Evolutionary conservation across 495 filamentous ascomycete genomes (phyloP), one percentile per base, ranked within the genome.

Genomic region (Penicillium simplicissimum): DNA sequence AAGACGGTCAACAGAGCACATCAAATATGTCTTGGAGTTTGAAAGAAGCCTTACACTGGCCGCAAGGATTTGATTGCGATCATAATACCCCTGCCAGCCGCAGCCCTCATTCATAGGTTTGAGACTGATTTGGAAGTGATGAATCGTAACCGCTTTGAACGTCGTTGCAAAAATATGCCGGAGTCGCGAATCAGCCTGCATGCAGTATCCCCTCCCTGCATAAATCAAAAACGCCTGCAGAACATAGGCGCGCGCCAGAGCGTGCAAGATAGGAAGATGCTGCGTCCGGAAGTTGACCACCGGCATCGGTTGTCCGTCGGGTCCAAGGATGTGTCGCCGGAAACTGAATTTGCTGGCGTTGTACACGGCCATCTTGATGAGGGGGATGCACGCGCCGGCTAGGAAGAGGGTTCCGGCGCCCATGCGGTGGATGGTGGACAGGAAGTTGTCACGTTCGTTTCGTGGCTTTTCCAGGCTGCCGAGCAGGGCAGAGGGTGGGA

Each of bases 241-340:
- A 10, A 75, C 74, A 19, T 59, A 49, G 8, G 62, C 62, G 19
- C 73, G 62, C 9, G 70, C 70, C 0, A 76, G 8, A 1, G 71
- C 67, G 31, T 71, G 69, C 31, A 73, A 34, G 1, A 78, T 73
- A 8, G 71, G 74, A 4, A 62, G 52, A 17, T 76, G 72, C 42
- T 78, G 76, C 4, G 71, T 76, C 19, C 70, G 59, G 54, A 76
- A 76, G 33, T 58, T 52, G 17, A 78, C 70, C 15, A 76, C 71
- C 0, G 76, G 68, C 9, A 68, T 57, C 8, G 53, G 61, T 56
- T 61, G 25, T 5, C 62, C 60, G 4, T 60, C 37, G 4, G 43
- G 35, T 0, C 64, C 69, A 7, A 57, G 33, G 11, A 78, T 70
- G 23, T 60, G 64, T 11, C 75, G 66, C 14, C 65, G 60, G n/a